Evolutionary conservation across 768 basidiomycete species (phyloP), one percentile per base, ranked within the genome.

Genomic region (Agrocybe praecox): DNA sequence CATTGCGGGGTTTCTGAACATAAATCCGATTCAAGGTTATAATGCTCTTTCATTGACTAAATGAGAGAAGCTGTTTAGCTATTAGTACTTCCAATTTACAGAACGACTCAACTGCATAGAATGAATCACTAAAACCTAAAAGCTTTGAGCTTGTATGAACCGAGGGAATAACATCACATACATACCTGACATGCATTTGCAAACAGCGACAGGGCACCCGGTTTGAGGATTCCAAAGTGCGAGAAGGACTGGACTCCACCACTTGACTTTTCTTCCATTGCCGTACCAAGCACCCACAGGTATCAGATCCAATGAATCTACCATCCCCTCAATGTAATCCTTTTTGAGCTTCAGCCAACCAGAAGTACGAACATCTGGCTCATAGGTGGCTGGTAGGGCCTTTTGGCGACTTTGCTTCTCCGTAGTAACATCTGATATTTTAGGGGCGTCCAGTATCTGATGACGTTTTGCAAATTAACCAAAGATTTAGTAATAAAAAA

Each of bases 281-380:
- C 94, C 94, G 74, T 94, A 85, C 91, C 92, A 96, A 44, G 92
- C 94, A 47, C 86, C 89, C 51, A 90, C 75, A 24, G 89, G 89
- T 26, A 89, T 81, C 53, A 89, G 72, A 66, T 90, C 90, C 24
- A 86, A 81, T 61, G 84, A 83, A 67, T 94, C 90, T n/a, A 88
- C 88, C 34, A 92, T 70, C 2, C 87, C 88, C 23, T 81, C 80
- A 19, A 95, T 87, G 68, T 96, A 97, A 68, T 96, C 95, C 66
- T 92, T 94, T 74, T 97, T 97, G 44, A 96, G 77, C 69, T 96
- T 95, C 54, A 96, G 68, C 95, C 95, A 96, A 2, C 90, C 88
- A 23, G 81, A 87, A 18, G 89, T 92, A 59, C 95, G 77, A 70
- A 91, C 91, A 72, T 96, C 94, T 71, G 77, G 88, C 80, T 96